A percentile compares a stretch with the other conserved stretches of the same genome.
These are phyloP conservation scores for Populus davidiana DNA, from an alignment of 345 rosid genomes.

Conservation along the genomic window DNA sequence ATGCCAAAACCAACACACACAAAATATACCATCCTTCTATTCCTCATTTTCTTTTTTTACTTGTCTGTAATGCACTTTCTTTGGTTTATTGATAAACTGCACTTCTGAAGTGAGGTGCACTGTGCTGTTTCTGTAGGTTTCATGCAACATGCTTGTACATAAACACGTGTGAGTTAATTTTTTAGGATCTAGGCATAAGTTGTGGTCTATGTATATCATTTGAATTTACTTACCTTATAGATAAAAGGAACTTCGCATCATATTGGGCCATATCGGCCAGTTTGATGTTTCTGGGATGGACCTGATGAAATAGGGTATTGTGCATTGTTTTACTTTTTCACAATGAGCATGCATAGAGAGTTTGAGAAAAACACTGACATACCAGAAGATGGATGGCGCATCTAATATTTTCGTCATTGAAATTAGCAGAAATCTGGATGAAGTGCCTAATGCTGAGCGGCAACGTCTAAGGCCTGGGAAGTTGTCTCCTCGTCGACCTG, in stretches of 20 bases:
- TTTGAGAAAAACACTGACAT: too few species aligned
- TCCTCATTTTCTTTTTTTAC: background rate
- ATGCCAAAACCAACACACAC: background rate
- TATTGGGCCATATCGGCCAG: background rate
- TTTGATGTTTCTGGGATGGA: background rate
- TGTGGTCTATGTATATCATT: background rate
- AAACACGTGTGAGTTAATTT: too few species aligned
- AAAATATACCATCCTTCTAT: background rate
- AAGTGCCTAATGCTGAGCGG: constrained; percentile 40
- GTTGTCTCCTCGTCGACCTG: constrained; percentile 68
- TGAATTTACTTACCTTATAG: background rate
- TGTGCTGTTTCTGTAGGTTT: background rate
- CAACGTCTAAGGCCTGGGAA: constrained; percentile 65
- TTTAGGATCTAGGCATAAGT: too few species aligned
- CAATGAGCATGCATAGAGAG: background rate
- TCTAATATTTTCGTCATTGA: constrained; percentile 20
- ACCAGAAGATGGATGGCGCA: too few species aligned
- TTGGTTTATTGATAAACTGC: background rate
- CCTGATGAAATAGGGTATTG: background rate
- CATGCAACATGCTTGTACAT: background rate
- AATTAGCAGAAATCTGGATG: constrained; percentile 48
- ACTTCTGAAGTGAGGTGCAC: background rate
- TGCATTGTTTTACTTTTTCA: background rate
- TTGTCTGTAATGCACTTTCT: background rate
- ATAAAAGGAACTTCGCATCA: background rate